Conservation (phyloP, 108 stramenopile species). For the Cyclotella choctawhatcheeana region DNA sequence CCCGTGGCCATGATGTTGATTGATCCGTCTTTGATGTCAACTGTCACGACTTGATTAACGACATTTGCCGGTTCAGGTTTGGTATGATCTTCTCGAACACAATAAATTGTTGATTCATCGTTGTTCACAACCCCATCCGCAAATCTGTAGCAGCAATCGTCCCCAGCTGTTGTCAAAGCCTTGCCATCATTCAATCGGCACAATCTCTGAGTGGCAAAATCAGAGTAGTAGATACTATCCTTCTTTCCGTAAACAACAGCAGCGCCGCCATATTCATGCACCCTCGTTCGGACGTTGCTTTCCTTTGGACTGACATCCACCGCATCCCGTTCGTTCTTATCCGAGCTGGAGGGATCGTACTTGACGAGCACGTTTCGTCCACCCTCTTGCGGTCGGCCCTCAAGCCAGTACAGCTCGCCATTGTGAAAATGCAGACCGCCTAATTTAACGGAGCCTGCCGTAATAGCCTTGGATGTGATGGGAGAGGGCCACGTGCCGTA, state of each 20-base stretch:
- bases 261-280: slow-evolving; percentile 86
- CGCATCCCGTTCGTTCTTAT: slow-evolving; percentile 27
- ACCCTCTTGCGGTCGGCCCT: slow-evolving; percentile 69
- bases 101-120: slow-evolving; percentile 37
- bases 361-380: slow-evolving; percentile 67
- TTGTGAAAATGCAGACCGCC: slow-evolving; percentile 34
- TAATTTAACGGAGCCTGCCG: slow-evolving; percentile 58
- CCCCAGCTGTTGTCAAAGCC: slow-evolving; percentile 40
- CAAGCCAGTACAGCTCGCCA: slow-evolving; percentile 58
- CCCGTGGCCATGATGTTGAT: slow-evolving; percentile 64
- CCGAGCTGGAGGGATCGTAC: slow-evolving; percentile 14
- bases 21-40: slow-evolving; percentile 37
- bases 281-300: slow-evolving; percentile 65
- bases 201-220: slow-evolving; percentile 64
- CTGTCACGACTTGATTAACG: slow-evolving; percentile 66
- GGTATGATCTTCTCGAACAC: slow-evolving; percentile 50
- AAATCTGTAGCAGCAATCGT: slow-evolving; percentile 52
- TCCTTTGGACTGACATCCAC: slow-evolving; percentile 60
- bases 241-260: slow-evolving; percentile 56
- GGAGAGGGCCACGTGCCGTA: slow-evolving; percentile 73
- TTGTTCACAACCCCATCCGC: slow-evolving; percentile 56
- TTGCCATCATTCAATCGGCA: slow-evolving; percentile 16
- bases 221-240: slow-evolving; percentile 55
- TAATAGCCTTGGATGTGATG: slow-evolving; percentile 68
- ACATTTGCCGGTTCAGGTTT: slow-evolving; percentile 59